Percentiles rank a stretch among this genome's conserved stretches.
Evolutionary conservation across 2,329 filamentous ascomycete species (phyloP).

Genomic region (Ampelomyces quisqualis): DNA sequence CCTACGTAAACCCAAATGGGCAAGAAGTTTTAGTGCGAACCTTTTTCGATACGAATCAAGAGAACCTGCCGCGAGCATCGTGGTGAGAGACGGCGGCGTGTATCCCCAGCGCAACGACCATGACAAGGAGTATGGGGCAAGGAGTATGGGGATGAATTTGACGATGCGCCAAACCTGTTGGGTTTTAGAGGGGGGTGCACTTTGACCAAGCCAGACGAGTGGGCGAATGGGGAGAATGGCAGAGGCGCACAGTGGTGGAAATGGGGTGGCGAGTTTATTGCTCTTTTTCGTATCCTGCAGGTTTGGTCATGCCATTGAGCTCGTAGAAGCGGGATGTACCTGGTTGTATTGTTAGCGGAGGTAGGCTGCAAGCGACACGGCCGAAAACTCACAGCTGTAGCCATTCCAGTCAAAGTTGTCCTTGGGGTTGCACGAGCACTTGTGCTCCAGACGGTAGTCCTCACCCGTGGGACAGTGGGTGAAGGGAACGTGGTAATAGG

Average conservation of each 20-base stretch:
- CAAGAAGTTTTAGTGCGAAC: slow-evolving; percentile 4
- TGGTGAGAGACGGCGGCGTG: slow-evolving; percentile 16
- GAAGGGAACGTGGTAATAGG: slow-evolving; percentile 96
- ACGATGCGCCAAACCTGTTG: slow-evolving; percentile 28
- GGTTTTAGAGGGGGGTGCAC: slow-evolving; percentile 28
- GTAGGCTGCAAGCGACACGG: too few species aligned
- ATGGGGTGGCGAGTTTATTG: slow-evolving; percentile 38
- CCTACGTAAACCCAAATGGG: slow-evolving; percentile 5
- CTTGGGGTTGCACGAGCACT: slow-evolving; percentile 91
- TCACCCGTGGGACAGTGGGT: slow-evolving; percentile 95
- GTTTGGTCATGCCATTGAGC: slow-evolving; percentile 76
- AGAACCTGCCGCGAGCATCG: slow-evolving; percentile 2
- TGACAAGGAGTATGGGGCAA: slow-evolving; percentile 19
- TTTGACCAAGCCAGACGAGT: slow-evolving; percentile 32
- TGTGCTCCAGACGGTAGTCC: slow-evolving; percentile 76
- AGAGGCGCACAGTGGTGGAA: slow-evolving; percentile 5
- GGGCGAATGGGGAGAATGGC: slow-evolving; percentile 7
- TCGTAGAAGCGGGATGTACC: slow-evolving; percentile 87
- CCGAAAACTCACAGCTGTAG: slow-evolving; percentile 77
- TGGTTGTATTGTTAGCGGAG: slow-evolving; percentile 49
- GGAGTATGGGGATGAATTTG: too few species aligned
- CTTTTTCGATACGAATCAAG: slow-evolving; percentile 7
- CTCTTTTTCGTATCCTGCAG: slow-evolving; percentile 79
- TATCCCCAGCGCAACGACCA: slow-evolving; percentile 16
- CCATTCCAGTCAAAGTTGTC: slow-evolving; percentile 99